Evolutionary conservation across 495 filamentous ascomycete species (phyloP).

Genomic region (Chaetomium tenue): DNA sequence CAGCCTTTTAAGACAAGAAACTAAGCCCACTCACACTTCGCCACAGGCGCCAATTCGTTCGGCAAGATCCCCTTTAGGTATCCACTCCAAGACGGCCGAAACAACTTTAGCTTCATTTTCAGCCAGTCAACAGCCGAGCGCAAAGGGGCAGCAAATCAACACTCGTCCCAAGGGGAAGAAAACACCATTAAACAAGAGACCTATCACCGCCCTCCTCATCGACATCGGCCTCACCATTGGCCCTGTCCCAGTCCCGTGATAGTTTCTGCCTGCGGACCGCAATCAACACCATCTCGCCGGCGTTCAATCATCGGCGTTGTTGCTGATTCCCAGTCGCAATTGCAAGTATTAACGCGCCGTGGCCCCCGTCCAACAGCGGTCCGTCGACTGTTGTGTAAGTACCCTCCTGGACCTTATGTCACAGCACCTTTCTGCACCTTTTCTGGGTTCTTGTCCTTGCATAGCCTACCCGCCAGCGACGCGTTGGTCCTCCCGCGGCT

Average conservation of each 20-base stretch:
- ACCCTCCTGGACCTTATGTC: conserved; percentile 19
- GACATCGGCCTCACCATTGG: conserved; percentile 46
- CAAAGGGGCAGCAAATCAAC: conserved; percentile 49
- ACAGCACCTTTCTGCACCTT: conserved; percentile 17
- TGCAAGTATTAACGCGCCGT: conserved; percentile 15
- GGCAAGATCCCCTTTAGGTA: conserved; percentile 21
- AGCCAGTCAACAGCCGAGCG: conserved; percentile 39
- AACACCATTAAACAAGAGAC: conserved; percentile 41
- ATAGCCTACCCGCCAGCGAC: conserved; percentile 28
- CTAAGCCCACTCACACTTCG: conserved; percentile 31
- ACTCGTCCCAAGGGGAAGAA: conserved; percentile 36
- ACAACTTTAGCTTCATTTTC: conserved; percentile 24
- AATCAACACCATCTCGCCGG: conserved; percentile 39
- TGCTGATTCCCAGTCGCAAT: conserved; percentile 18
- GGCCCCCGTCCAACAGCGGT: conserved; percentile 19
- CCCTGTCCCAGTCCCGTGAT: conserved; percentile 50
- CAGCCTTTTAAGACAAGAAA: conserved; percentile 5
- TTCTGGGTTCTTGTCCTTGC: conserved; percentile 22
- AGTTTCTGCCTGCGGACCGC: conserved; percentile 48
- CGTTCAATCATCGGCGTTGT: conserved; percentile 41
- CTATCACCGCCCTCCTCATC: conserved; percentile 47
- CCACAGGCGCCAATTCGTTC: conserved; percentile 24
- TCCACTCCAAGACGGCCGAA: conserved; percentile 20
- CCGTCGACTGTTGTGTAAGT: conserved; percentile 32
- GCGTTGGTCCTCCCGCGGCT: conserved; percentile 25